These are phyloP conservation scores for Lentinula novae-zelandiae DNA, from an alignment of 1,284 basidiomycete genomes.

Conservation along the genomic window DNA sequence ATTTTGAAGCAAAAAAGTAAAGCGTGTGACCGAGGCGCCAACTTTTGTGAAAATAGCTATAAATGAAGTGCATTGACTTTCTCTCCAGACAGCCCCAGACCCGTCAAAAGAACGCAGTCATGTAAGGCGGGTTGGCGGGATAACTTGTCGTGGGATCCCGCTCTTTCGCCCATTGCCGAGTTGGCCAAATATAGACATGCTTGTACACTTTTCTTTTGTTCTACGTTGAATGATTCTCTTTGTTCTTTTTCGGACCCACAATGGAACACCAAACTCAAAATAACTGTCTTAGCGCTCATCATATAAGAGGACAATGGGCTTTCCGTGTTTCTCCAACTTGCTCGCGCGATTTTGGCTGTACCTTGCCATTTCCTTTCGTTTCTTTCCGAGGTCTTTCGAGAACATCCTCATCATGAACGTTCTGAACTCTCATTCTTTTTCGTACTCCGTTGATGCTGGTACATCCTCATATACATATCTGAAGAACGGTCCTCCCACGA, in stretches of 20 bases:
- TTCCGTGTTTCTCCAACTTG: neutral
- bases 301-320: neutral
- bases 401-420: neutral
- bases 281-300: neutral
- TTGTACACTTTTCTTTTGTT: neutral
- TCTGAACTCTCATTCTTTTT: neutral
- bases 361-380: neutral
- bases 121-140: too few relatives aligned
- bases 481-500: neutral
- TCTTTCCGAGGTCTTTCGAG: too few relatives aligned
- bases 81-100: too few relatives aligned
- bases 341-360: neutral
- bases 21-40: too few relatives aligned
- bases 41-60: too few relatives aligned
- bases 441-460: neutral
- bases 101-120: too few relatives aligned
- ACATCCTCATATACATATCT: neutral
- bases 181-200: neutral
- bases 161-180: neutral
- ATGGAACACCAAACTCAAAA: neutral
- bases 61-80: too few relatives aligned
- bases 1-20: too few relatives aligned
- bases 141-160: neutral
- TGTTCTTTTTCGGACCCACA: neutral
- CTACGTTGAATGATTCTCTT: neutral